Evolutionary conservation across 305 asterid species (phyloP), one percentile per base, ranked within the genome.

Genomic region (Rubia occidens): DNA sequence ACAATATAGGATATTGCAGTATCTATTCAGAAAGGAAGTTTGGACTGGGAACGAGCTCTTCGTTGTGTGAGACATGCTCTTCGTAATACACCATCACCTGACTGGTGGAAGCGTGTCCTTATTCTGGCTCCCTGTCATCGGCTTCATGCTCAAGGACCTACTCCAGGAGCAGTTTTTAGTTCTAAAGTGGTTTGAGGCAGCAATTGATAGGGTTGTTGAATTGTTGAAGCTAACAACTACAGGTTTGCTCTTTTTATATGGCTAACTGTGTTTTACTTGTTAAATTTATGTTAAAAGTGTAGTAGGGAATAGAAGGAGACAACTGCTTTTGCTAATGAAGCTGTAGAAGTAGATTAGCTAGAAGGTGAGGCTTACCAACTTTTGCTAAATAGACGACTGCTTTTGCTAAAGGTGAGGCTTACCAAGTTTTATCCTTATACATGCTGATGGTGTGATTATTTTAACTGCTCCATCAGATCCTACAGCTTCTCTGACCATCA

Each of bases 101-200:
- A 94, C 78, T 94, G 99, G 99, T 94, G 99, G 99, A 91, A 91
- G 68, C 95, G 96, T 63, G 99, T 94, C 74, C 87, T 94, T 73
- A 93, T 94, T 81, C 78, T 91, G 84, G 97, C 99, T 72, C 99
- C 99, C 14, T 89, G 96, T 82, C 92, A 94, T 69, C 84, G 99
- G 80, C 73, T 20, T 77, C 87, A 81, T 69, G 80, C 87, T 62
- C 99, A 89, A 80, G 89, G 86, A 72, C 91, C 87, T 71, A 82
- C 91, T 24, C 86, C 88, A 49, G 99, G 99, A 75, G 99, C 96
- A 71, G 99, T 94, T 74, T 91, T 94, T 85, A 94, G 97, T 71
- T 82, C 96, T 24, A 97, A 94, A 77, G 91, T 94, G 99, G 90
- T 94, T 71, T 82, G 97, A 91, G 84, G 99, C 99, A 77, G 84